Percentiles rank a stretch among this genome's conserved stretches.
phyloP scores from a whole-genome alignment of 192 early-diverging fungal genomes.

The Backusella luteola region DNA sequence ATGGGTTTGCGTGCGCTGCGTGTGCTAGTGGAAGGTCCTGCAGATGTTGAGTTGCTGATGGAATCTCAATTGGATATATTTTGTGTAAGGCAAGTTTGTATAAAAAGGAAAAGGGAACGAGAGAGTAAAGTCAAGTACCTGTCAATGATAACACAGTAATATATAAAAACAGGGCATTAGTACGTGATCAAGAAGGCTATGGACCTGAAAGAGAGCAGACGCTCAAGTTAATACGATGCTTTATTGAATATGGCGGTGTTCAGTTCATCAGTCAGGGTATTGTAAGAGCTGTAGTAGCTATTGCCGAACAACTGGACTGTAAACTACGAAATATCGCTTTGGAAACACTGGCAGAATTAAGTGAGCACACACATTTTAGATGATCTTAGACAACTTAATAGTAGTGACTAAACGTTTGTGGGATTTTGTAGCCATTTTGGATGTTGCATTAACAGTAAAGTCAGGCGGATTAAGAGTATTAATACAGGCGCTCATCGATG shows the following conservation, averaged over 20 bases:
- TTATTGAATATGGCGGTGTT: constrained; percentile 67
- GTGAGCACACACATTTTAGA: constrained; percentile 39
- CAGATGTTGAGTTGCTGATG: constrained; percentile 45
- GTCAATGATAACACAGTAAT: not conserved
- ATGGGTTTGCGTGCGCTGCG: constrained; percentile 61
- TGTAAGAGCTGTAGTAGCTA: constrained; percentile 68
- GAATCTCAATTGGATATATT: constrained; percentile 67
- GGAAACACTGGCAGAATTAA: constrained; percentile 77
- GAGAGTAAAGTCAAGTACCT: not conserved
- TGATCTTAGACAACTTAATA: not conserved
- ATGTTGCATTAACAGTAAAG: constrained; percentile 47
- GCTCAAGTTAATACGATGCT: constrained; percentile 65
- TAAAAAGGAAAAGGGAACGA: not conserved
- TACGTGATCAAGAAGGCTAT: constrained; percentile 54
- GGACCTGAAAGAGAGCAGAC: constrained; percentile 81
- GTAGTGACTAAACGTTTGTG: not conserved
- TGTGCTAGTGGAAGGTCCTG: constrained; percentile 47
- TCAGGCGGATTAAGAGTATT: constrained; percentile 71
- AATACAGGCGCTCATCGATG: constrained; percentile 65
- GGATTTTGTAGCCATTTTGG: constrained; percentile 27
- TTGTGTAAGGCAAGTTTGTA: constrained; percentile 58
- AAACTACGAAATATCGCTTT: constrained; percentile 69
- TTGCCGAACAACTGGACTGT: constrained; percentile 79
- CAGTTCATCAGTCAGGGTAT: constrained; percentile 59
- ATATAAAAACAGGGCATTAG: constrained; percentile 38